Base-by-base conservation (phyloP, 306 rosid genomes). In the Oemleria cerasiformis region DNA sequence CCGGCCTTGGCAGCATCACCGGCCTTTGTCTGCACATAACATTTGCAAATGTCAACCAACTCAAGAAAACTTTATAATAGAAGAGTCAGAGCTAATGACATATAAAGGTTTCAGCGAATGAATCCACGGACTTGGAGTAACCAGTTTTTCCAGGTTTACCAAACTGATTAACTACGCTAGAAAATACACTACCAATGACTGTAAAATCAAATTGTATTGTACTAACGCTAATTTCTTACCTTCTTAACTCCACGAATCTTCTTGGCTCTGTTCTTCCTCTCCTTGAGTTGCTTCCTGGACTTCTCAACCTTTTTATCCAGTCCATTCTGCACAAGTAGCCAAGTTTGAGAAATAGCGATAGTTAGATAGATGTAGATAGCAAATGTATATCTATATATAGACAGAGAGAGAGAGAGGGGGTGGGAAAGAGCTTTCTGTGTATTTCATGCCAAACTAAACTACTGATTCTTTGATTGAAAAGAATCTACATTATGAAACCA, bases 201-300 rank as follows among this genome's bases (percentile, higher is more conserved):
- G 7, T 55, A 55, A 13, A 5, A 23, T 55, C 61, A 55, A 30
- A 51, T 10, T 10, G 21, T 55, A 51, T 10, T 10, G 21, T 21
- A 20, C 43, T 34, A 59, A 16, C 64, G 34, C 64, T 2, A 59
- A 59, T 42, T 15, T 23, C 72, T 65, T 79, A 93, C 98, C 91
- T 93, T 93, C 89, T 93, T 93, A 3, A 93, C 97, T 34, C 97
- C 98, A 5, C 97, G 97, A 66, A 93, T 90, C 82, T 90, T 93
- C 90, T 83, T 87, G 0, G 98, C 87, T 60, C 98, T 82, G 43
- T 93, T 90, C 89, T 93, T 93, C 41, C 98, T 89, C 66, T 93
- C 98, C 83, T 93, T 93, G 88, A 93, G 59, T 70, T 93, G 98
- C 43, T 93, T 93, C 82, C 98, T 88, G 9, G 97, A 88, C 78